phyloP scores from a whole-genome alignment of 2,329 filamentous ascomycete species.

The Hypoxylon sp. region DNA sequence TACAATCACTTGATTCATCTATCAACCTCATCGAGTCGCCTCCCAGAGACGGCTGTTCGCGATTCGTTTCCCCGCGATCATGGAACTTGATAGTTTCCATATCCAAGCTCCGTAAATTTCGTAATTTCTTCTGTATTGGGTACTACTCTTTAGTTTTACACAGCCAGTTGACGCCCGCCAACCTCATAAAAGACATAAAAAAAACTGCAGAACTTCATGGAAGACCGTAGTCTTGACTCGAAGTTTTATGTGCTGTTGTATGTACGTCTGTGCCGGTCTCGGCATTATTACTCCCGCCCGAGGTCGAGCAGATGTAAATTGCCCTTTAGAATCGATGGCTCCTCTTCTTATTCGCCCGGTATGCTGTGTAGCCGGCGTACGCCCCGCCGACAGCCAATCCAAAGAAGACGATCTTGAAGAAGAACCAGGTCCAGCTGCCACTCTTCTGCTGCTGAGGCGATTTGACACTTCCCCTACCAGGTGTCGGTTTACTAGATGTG shows the following conservation, averaged over 20 bases:
- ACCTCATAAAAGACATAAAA: conserved; percentile 35
- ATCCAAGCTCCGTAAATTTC: conserved; percentile 10
- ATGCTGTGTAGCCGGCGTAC: conserved; percentile 88
- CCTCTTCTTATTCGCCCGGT: conserved; percentile 71
- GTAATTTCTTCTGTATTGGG: conserved; percentile 38
- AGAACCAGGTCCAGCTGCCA: conserved; percentile 67
- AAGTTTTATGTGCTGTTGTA: conserved; percentile 36
- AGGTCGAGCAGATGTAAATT: conserved; percentile 4
- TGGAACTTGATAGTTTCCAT: too few species aligned
- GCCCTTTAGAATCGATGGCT: conserved; percentile 62
- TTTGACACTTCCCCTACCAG: conserved; percentile 52
- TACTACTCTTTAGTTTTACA: conserved; percentile 43
- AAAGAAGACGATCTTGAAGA: conserved; percentile 86
- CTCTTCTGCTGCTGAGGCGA: conserved; percentile 52
- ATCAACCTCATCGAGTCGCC: neutral
- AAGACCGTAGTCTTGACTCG: conserved; percentile 24
- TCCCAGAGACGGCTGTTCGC: conserved; percentile 3
- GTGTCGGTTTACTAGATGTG: conserved; percentile 52
- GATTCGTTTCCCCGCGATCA: conserved; percentile 10
- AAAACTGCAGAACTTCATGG: conserved; percentile 30
- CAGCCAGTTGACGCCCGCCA: conserved; percentile 37
- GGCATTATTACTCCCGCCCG: conserved; percentile 12
- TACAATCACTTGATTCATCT: conserved; percentile 18
- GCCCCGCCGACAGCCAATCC: conserved; percentile 72
- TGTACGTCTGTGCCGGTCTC: conserved; percentile 34